Base-by-base conservation (phyloP, 2,329 filamentous ascomycete species). In the Sporothrix mexicana region DNA sequence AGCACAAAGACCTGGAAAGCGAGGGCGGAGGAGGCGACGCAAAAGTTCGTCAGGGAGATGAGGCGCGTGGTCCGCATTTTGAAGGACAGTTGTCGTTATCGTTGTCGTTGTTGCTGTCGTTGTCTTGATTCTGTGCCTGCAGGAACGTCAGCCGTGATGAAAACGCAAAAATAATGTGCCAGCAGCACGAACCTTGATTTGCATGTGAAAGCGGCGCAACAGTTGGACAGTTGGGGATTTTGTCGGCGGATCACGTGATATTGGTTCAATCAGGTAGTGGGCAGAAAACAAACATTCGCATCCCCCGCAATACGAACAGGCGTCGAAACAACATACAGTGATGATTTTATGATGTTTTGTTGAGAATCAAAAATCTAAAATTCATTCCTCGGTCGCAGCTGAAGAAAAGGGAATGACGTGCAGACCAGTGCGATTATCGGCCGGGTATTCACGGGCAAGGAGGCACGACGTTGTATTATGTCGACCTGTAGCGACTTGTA, bases 1-100 rank as follows among this genome's bases (percentile, higher is more conserved):
- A 92, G 83, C 53, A 92, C 90, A 76, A 88, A 90, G 68, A 92
- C 88, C 80, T 92, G 90, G 79, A 92, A 92, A 49, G 83, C 84
- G 47, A 92, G 84, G 0, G 90, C 90, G 3, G 89, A 91, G 43
- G 85, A 86, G 70, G 89, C 90, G 74, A 92, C 88, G 75, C 86
- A 78, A 78, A 92, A 92, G 82, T 92, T 91, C 74, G 88, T 90
- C 74, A 90, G 76, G 12, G 88, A 90, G 75, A 91, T 82, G 69
- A 80, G 76, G 68, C 84, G 82, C 13, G 84, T 85, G 76, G 84
- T 77, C 15, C 71, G 49, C 76, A 77, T 78, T n/a, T 43, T 75
- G 73, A 30, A 47, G 36, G 15, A 13, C 23, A 13, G 13, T 66
- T 30, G 62, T 25, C 2, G 57, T 36, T 7, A 7, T 36, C 30